Percentiles rank a stretch among this genome's conserved stretches.
Conservation (phyloP, 2,329 filamentous ascomycete species). For the Phaeosphaeriaceae sp. region DNA sequence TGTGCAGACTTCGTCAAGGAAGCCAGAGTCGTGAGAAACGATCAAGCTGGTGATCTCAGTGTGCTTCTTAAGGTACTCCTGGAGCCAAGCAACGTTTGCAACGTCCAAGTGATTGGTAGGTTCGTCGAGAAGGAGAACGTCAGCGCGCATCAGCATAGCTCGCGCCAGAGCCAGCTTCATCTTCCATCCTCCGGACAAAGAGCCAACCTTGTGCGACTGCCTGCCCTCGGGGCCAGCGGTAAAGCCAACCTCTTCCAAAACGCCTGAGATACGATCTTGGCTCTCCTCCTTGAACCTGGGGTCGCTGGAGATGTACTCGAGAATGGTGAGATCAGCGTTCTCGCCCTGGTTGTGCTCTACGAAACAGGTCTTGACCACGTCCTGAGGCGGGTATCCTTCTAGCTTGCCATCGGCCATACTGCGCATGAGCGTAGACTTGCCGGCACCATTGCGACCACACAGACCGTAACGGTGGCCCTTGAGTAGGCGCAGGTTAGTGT, state of each 20-base stretch:
- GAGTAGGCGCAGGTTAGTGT: slow-evolving; percentile 91
- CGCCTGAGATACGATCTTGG: slow-evolving; percentile 78
- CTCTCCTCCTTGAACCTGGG: slow-evolving; percentile 83
- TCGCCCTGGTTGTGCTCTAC: slow-evolving; percentile 99
- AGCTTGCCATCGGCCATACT: slow-evolving; percentile 95
- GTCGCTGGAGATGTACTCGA: slow-evolving; percentile 91
- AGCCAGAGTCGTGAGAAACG: slow-evolving; percentile 97
- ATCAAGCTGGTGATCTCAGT: slow-evolving; percentile 97
- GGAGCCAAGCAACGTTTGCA: slow-evolving; percentile 92
- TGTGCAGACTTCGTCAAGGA: slow-evolving; percentile 96
- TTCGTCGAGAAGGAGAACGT: slow-evolving; percentile 95
- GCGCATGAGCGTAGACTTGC: slow-evolving; percentile 99
- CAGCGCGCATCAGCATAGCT: slow-evolving; percentile 96
- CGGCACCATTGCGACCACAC: slow-evolving; percentile 94
- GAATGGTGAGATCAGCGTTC: slow-evolving; percentile 93
- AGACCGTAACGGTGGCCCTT: slow-evolving; percentile 98
- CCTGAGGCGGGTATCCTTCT: slow-evolving; percentile 92
- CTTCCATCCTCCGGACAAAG: slow-evolving; percentile 97
- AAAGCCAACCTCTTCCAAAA: slow-evolving; percentile 92
- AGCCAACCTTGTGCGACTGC: slow-evolving; percentile 89
- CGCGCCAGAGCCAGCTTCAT: slow-evolving; percentile 98
- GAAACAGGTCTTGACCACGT: slow-evolving; percentile 93
- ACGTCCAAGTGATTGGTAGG: slow-evolving; percentile 99
- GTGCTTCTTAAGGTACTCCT: slow-evolving; percentile 94
- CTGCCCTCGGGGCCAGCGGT: slow-evolving; percentile 86